Conservation (phyloP, 2,329 filamentous ascomycete genomes). For the Neonectria coccinea region DNA sequence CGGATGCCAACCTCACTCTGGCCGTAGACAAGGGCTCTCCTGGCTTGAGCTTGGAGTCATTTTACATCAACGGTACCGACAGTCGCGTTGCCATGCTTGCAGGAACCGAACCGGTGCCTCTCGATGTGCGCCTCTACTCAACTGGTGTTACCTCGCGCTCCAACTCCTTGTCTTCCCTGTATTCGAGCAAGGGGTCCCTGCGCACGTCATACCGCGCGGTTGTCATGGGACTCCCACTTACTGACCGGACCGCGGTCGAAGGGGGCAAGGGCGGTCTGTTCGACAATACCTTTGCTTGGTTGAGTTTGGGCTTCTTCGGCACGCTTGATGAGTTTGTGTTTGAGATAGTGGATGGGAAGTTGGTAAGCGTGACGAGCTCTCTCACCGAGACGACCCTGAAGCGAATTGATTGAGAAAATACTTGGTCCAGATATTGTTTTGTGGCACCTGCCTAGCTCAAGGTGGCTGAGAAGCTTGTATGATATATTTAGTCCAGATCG, state of each 20-base stretch:
- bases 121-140: slow-evolving; percentile 27
- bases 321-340: slow-evolving; percentile 27
- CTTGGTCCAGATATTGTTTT: no score
- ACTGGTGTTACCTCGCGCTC: slow-evolving; percentile 26
- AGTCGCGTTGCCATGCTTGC: background rate
- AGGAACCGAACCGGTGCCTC: background rate
- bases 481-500: no score
- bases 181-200: slow-evolving; percentile 27
- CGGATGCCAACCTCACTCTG: slow-evolving; percentile 33
- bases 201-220: slow-evolving; percentile 18
- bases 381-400: slow-evolving; percentile 4
- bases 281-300: slow-evolving; percentile 25
- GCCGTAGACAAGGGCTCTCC: slow-evolving; percentile 30
- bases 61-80: slow-evolving; percentile 16
- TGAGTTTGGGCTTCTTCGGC: slow-evolving; percentile 17
- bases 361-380: slow-evolving; percentile 24
- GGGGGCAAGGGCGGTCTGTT: slow-evolving; percentile 32
- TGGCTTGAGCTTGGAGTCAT: slow-evolving; percentile 20
- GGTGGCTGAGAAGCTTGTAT: no score
- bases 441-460: no score
- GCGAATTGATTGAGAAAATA: background rate
- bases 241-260: slow-evolving; percentile 20
- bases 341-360: slow-evolving; percentile 24
- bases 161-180: slow-evolving; percentile 21
- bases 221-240: background rate